Conservation (phyloP, 2,329 filamentous ascomycete genomes). For the Teratosphaeria destructans region DNA sequence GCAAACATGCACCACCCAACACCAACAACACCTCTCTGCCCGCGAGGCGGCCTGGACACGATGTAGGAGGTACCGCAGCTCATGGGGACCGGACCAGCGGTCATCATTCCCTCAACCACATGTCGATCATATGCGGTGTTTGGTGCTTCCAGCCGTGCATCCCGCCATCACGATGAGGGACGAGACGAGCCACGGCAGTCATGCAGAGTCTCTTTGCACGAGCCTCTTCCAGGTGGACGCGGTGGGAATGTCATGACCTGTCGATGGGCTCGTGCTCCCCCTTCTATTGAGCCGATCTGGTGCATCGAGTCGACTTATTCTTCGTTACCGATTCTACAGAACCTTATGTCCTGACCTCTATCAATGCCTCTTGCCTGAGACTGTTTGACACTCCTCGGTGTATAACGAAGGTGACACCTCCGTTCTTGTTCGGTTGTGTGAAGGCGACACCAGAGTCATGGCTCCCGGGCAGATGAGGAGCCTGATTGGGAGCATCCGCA, state of each 20-base stretch:
- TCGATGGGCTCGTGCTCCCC: background rate
- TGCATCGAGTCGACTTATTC: background rate
- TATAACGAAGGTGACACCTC: background rate
- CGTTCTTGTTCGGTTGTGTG: background rate
- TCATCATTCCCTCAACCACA: background rate
- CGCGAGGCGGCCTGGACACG: background rate
- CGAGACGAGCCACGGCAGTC: background rate
- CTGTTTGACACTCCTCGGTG: background rate
- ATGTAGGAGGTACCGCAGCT: background rate
- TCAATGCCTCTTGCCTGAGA: background rate
- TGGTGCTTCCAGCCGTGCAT: background rate
- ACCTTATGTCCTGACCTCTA: background rate
- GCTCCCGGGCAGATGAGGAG: constrained; percentile 29
- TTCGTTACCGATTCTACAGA: background rate
- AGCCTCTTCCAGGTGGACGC: background rate
- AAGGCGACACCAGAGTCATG: constrained; percentile 6
- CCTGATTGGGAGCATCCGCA: constrained; percentile 36
- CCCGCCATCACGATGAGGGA: background rate
- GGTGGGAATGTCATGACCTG: background rate
- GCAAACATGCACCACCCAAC: background rate
- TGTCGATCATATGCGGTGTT: background rate
- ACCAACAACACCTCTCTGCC: background rate
- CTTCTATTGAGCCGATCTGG: background rate
- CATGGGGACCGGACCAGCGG: background rate
- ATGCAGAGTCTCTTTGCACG: background rate